Percentiles rank a stretch among this genome's conserved stretches.
Conservation (phyloP, 2,329 filamentous ascomycete genomes). For the Myriosclerotinia scirpicola region DNA sequence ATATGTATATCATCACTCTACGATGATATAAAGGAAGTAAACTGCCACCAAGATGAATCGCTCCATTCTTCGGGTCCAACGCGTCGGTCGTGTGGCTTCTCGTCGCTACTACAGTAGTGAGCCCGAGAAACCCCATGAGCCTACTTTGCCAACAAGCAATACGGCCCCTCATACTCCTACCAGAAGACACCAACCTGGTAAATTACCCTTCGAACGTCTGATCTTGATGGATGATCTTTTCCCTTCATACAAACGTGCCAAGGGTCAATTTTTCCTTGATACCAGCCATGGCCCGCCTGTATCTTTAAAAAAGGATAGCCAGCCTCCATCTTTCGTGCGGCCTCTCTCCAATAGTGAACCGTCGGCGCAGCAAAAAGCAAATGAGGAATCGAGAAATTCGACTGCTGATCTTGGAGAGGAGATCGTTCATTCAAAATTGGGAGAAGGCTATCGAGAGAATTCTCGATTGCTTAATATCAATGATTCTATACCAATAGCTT, state of each 20-base stretch:
- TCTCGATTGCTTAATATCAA: neutral
- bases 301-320: neutral
- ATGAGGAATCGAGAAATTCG: neutral
- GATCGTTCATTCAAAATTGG: slow-evolving; percentile 15
- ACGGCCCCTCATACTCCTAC: neutral
- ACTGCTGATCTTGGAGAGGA: slow-evolving; percentile 7
- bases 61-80: slow-evolving; percentile 1
- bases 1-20: neutral
- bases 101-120: slow-evolving; percentile 14
- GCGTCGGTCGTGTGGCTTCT: neutral
- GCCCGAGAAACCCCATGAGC: neutral
- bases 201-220: neutral
- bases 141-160: neutral
- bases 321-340: neutral
- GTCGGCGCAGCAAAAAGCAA: slow-evolving; percentile 5
- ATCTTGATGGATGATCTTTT: neutral
- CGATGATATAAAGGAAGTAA: neutral
- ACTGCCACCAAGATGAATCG: neutral
- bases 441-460: slow-evolving; percentile 10
- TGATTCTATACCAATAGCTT: slow-evolving; percentile 1
- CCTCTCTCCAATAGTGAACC: neutral
- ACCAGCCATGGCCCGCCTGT: slow-evolving; percentile 2
- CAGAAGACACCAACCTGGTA: too few relatives aligned
- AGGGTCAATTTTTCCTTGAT: neutral
- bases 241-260: neutral